phyloP scores from a whole-genome alignment of 306 rosid genomes.

The Biancaea sappan region DNA sequence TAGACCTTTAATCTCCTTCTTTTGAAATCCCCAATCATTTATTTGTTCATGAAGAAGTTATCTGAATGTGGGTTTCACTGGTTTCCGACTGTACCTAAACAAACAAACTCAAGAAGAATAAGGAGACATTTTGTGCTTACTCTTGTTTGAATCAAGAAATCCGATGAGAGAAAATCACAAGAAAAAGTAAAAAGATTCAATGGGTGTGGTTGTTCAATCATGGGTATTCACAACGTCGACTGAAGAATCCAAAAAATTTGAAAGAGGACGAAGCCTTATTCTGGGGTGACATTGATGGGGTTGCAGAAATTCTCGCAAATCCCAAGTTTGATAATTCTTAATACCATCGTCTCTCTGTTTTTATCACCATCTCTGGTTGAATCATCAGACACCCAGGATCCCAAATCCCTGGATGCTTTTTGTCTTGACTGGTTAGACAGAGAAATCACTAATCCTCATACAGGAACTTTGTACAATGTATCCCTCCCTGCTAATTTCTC shows the following conservation, averaged over 20 bases:
- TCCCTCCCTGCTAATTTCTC: constrained; percentile 59
- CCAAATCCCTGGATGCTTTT: constrained; percentile 36
- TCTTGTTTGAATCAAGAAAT: background rate
- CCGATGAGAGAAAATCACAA: background rate
- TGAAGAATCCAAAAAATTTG: constrained; percentile 33
- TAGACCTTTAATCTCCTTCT: constrained; percentile 20
- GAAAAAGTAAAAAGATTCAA: constrained; percentile 13
- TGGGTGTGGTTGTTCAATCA: constrained; percentile 22
- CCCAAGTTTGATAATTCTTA: background rate
- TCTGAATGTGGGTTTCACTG: constrained; percentile 1
- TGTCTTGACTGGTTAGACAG: constrained; percentile 33
- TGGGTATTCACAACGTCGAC: constrained; percentile 23
- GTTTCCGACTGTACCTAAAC: background rate
- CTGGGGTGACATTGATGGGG: constrained; percentile 42
- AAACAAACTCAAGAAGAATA: background rate
- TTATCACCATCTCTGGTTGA: constrained; percentile 23
- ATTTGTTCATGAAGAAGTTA: constrained; percentile 13
- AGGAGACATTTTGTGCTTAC: background rate
- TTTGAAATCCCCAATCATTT: constrained; percentile 26
- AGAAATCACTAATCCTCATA: constrained; percentile 34
- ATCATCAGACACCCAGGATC: constrained; percentile 24
- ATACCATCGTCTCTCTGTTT: background rate
- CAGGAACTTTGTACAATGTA: constrained; percentile 44
- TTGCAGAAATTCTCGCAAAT: constrained; percentile 35
- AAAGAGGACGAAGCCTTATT: constrained; percentile 28